Conservation (phyloP, 352 stramenopile species). For the Phytophthora vignae region DNA sequence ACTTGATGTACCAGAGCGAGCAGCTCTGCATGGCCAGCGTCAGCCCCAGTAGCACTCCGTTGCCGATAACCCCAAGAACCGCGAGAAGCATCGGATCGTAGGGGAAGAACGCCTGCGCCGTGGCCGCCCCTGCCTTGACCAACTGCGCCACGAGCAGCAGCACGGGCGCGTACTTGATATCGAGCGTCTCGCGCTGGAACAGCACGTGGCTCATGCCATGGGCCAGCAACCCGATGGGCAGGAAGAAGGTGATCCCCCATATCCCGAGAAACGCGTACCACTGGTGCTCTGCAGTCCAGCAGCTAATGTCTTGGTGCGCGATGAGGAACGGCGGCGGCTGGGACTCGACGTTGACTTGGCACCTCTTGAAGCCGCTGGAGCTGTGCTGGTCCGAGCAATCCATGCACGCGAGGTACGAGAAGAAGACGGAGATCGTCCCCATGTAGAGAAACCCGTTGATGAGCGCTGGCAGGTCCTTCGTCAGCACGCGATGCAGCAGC, state of each 20-base stretch:
- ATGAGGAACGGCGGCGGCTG: conserved; percentile 45
- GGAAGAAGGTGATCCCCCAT: conserved; percentile 67
- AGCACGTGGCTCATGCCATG: conserved; percentile 74
- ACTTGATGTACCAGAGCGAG: conserved; percentile 68
- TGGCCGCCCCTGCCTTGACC: conserved; percentile 55
- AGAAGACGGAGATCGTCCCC: conserved; percentile 67
- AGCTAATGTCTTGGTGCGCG: conserved; percentile 49
- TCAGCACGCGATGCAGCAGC: conserved; percentile 58
- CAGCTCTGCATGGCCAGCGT: conserved; percentile 52
- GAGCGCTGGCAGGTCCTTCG: conserved; percentile 62
- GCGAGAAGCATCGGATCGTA: conserved; percentile 47
- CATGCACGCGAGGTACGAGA: conserved; percentile 60
- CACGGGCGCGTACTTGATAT: conserved; percentile 71
- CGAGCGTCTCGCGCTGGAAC: conserved; percentile 65
- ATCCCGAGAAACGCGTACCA: conserved; percentile 61
- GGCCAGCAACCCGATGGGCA: conserved; percentile 62
- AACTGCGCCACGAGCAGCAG: conserved; percentile 61
- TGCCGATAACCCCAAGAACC: conserved; percentile 44
- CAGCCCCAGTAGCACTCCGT: conserved; percentile 45
- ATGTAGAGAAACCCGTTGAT: conserved; percentile 68
- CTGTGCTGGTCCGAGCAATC: conserved; percentile 39
- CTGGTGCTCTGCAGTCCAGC: conserved; percentile 52
- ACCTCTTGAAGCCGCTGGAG: conserved; percentile 6
- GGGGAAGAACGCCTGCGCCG: conserved; percentile 58
- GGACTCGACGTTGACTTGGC: background rate